Conservation (phyloP, 768 basidiomycete genomes). For the Lepiota subincarnata region DNA sequence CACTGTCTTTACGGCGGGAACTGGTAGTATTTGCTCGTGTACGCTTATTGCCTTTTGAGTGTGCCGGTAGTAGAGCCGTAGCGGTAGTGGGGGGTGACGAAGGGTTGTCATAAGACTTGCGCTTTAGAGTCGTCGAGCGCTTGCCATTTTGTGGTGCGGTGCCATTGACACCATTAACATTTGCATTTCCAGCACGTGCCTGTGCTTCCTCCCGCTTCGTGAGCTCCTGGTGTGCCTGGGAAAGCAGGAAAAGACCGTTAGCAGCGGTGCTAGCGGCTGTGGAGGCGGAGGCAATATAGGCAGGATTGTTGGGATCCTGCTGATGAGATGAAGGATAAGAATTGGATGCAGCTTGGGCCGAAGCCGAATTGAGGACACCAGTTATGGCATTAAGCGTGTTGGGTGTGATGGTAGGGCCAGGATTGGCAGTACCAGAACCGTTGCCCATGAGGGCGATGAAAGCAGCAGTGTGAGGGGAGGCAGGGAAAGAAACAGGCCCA, state of each 20-base stretch:
- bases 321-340: conserved; percentile 39
- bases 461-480: conserved; percentile 86
- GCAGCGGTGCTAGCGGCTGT: conserved; percentile 70
- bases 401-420: conserved; percentile 58
- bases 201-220: conserved; percentile 91
- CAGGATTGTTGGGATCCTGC: conserved; percentile 22
- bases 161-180: conserved; percentile 25
- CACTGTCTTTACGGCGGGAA: conserved; percentile 28
- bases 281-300: conserved; percentile 41
- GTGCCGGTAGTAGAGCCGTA: conserved; percentile 21
- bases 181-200: conserved; percentile 46
- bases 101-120: conserved; percentile 58
- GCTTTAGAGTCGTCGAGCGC: conserved; percentile 54
- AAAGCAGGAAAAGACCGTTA: conserved; percentile 90
- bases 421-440: conserved; percentile 28
- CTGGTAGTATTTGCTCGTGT: conserved; percentile 28
- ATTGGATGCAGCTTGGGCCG: conserved; percentile 23
- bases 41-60: conserved; percentile 33
- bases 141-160: conserved; percentile 31
- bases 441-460: conserved; percentile 91
- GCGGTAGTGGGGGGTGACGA: conserved; percentile 27
- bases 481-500: conserved; percentile 73
- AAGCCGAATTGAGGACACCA: conserved; percentile 57
- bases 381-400: conserved; percentile 78
- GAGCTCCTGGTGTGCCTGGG: conserved; percentile 94